Percentiles rank a stretch among this genome's conserved stretches.
Evolutionary conservation across 148 eudicot species (phyloP).

Genomic region (Oxyria digyna): DNA sequence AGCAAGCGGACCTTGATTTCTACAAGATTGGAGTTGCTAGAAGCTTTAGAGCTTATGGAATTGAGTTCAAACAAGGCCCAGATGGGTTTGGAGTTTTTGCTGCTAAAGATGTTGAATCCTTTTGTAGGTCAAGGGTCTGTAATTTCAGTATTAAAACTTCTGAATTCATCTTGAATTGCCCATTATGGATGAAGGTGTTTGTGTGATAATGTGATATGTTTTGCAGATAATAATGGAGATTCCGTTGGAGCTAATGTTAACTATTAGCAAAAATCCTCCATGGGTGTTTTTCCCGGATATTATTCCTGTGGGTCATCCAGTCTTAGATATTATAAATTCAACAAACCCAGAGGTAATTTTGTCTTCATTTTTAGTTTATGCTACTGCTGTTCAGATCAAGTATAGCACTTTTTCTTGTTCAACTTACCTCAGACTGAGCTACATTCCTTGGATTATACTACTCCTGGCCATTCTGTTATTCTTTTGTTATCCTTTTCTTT

Average conservation of each 20-base stretch:
- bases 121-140: conserved; percentile 79
- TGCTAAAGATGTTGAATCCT: conserved; percentile 80
- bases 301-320: conserved; percentile 89
- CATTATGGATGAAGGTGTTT: not conserved
- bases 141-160: not conserved
- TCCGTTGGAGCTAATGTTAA: conserved; percentile 89
- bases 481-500: not conserved
- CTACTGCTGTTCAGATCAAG: not conserved
- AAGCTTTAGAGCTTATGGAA: conserved; percentile 88
- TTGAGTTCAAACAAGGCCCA: conserved; percentile 94
- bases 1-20: conserved; percentile 82
- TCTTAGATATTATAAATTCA: conserved; percentile 90
- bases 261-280: conserved; percentile 79
- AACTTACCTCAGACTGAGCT: not conserved
- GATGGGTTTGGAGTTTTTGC: conserved; percentile 93
- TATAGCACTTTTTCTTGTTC: not conserved
- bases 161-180: not conserved
- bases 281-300: conserved; percentile 99
- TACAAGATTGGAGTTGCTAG: conserved; percentile 80
- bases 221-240: conserved; percentile 92
- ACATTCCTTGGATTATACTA: not conserved
- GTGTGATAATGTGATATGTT: conserved; percentile 5
- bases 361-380: not conserved
- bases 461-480: not conserved
- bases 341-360: conserved; percentile 76